These are phyloP conservation scores for Hippophae rhamnoides DNA, from an alignment of 306 rosid genomes.

Conservation along the genomic window DNA sequence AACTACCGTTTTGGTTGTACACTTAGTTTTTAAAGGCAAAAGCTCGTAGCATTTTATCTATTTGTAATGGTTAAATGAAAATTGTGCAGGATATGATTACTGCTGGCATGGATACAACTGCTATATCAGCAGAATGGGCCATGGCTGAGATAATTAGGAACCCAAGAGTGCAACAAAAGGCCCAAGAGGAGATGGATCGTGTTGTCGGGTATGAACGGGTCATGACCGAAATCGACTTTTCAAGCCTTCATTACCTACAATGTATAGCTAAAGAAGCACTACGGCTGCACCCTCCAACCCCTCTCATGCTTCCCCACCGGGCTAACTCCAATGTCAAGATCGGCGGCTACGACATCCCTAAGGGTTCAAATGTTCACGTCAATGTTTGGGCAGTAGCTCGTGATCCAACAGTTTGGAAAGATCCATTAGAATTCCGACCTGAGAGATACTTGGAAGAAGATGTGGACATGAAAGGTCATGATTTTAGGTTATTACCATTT, in stretches of 20 bases:
- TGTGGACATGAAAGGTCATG: conserved; percentile 91
- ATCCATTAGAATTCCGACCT: conserved; percentile 60
- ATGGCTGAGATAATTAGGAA: conserved; percentile 70
- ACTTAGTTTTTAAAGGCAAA: no score
- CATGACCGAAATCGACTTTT: conserved; percentile 51
- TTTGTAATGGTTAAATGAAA: neutral
- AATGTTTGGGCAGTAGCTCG: conserved; percentile 87
- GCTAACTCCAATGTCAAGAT: conserved; percentile 62
- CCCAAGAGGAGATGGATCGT: conserved; percentile 66
- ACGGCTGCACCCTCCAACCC: conserved; percentile 89
- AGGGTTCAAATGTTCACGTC: conserved; percentile 74
- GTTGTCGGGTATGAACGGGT: conserved; percentile 60
- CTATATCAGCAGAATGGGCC: conserved; percentile 77
- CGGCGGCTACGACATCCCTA: conserved; percentile 79
- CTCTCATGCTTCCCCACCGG: conserved; percentile 83
- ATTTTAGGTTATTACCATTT: conserved; percentile 61
- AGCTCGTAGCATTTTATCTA: neutral
- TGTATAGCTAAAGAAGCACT: conserved; percentile 64
- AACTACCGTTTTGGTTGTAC: no score
- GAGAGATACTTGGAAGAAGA: conserved; percentile 81
- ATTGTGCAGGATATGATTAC: conserved; percentile 70
- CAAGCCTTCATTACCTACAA: conserved; percentile 67
- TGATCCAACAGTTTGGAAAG: conserved; percentile 61
- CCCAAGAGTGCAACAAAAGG: conserved; percentile 78
- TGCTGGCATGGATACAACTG: conserved; percentile 79